A percentile compares a stretch with the other conserved stretches of the same genome.
Conservation (phyloP, 345 rosid species). For the Melaleuca alternifolia region DNA sequence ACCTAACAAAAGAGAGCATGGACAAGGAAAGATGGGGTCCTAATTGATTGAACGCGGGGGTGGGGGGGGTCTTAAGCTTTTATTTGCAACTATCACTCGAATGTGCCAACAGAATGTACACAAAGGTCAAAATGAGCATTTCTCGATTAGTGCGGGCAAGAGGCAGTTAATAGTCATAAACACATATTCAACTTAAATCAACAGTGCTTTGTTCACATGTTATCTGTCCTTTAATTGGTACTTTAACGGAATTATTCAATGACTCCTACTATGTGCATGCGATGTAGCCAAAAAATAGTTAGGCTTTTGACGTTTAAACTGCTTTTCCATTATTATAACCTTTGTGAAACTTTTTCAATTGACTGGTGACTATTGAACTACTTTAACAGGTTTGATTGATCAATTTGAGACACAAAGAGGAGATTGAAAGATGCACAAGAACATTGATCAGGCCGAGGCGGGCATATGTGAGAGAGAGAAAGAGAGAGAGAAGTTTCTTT, state of each 20-base stretch:
- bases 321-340: not conserved
- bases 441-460: not conserved
- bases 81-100: not conserved
- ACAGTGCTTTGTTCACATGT: not conserved
- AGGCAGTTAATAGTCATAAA: not conserved
- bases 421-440: not conserved
- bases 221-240: not conserved
- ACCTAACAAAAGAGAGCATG: not conserved
- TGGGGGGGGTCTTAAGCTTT: not conserved
- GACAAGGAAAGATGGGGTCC: not conserved
- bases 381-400: not conserved
- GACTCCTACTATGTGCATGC: not conserved
- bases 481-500: not conserved
- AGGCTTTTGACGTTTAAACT: not conserved
- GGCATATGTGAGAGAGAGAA: not conserved
- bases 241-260: not conserved
- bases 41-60: not conserved
- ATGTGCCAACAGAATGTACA: not conserved
- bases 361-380: not conserved
- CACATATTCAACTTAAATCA: not conserved
- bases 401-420: not conserved
- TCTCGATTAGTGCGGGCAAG: no score
- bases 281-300: not conserved
- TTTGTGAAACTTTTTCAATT: not conserved
- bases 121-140: not conserved